Percentiles rank a stretch among this genome's conserved stretches.
Conservation (phyloP, 1,284 basidiomycete species). For the Fomitopsis betulina region DNA sequence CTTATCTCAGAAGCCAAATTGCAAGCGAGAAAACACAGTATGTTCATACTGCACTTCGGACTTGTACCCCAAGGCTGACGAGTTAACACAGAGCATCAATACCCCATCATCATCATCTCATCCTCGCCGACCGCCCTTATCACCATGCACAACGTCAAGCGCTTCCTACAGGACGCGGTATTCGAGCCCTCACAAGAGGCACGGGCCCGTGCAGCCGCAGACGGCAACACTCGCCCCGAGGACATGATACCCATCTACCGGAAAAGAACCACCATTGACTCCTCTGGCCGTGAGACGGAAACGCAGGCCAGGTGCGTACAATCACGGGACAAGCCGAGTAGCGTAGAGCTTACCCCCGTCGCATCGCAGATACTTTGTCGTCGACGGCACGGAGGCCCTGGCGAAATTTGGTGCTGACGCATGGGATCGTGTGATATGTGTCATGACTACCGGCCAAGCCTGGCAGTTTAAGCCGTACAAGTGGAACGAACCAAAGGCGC, state of each 20-base stretch:
- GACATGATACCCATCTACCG: conserved; percentile 84
- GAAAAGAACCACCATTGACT: conserved; percentile 61
- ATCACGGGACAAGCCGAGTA: not conserved
- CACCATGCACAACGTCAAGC: conserved; percentile 97
- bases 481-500: conserved; percentile 87
- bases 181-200: conserved; percentile 81
- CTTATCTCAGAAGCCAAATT: conserved; percentile 42
- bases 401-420: conserved; percentile 88
- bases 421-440: conserved; percentile 95
- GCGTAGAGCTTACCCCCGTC: not conserved
- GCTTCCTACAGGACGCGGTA: conserved; percentile 87
- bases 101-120: conserved; percentile 95
- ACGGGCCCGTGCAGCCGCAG: conserved; percentile 57
- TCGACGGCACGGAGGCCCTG: conserved; percentile 91
- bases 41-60: conserved; percentile 34
- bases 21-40: conserved; percentile 58
- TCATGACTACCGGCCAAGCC: conserved; percentile 94
- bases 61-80: not conserved
- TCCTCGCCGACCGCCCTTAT: conserved; percentile 93
- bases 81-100: conserved; percentile 47
- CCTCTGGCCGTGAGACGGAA: conserved; percentile 40
- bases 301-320: conserved; percentile 36
- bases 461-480: conserved; percentile 98
- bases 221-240: conserved; percentile 75
- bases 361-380: conserved; percentile 64